Conservation (phyloP, 805 yeast genomes). For the Candida ponderosae region DNA sequence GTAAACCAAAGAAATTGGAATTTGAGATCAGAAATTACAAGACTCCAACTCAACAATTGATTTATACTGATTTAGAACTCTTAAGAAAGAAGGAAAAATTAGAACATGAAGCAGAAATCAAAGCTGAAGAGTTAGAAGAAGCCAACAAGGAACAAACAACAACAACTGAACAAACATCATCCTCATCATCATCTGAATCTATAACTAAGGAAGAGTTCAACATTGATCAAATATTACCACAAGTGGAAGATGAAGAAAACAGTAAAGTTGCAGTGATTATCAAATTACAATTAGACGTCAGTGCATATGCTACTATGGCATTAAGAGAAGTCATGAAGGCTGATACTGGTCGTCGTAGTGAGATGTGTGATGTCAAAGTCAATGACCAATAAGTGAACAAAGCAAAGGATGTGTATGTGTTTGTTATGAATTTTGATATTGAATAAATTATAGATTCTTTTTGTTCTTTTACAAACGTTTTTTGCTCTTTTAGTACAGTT, state of each 20-base stretch:
- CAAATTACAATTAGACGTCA: constrained; percentile 69
- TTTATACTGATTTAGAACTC: constrained; percentile 70
- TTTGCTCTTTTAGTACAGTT: no score
- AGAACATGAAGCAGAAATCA: constrained; percentile 16
- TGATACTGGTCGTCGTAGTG: constrained; percentile 54
- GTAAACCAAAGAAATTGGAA: constrained; percentile 56
- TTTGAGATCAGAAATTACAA: constrained; percentile 56
- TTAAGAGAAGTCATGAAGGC: constrained; percentile 81
- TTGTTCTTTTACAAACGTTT: no score
- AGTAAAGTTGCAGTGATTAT: constrained; percentile 62
- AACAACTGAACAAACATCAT: no score
- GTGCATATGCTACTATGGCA: constrained; percentile 98
- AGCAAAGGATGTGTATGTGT: no score
- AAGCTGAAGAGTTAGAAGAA: constrained; percentile 8
- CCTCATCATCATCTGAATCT: no score
- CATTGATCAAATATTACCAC: constrained; percentile 22
- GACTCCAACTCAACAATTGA: constrained; percentile 60
- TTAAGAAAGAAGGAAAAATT: constrained; percentile 28
- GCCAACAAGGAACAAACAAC: constrained; percentile 21
- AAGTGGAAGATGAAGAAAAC: constrained; percentile 29
- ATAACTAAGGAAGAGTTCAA: not conserved
- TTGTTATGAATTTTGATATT: no score
- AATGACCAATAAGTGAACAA: not conserved
- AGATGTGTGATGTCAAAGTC: constrained; percentile 33
- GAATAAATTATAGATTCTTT: no score